Conservation (phyloP, 2,329 filamentous ascomycete species). For the Plenodomus biglobosus region DNA sequence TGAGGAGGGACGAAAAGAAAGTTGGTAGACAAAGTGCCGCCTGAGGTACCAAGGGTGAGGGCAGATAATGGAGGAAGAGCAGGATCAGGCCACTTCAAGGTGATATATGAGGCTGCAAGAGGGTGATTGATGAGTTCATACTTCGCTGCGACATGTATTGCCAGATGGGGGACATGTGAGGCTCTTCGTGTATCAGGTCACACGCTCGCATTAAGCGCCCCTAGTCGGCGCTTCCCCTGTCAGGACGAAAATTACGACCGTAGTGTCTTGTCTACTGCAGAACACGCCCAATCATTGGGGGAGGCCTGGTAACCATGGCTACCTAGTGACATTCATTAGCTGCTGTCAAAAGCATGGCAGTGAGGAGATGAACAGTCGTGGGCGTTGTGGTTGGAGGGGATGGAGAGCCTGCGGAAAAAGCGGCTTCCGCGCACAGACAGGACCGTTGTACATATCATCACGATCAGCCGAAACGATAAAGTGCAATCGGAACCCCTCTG, state of each 20-base stretch:
- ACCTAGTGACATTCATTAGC: neutral
- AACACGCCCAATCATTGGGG: neutral
- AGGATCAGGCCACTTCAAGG: constrained; percentile 37
- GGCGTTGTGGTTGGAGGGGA: neutral
- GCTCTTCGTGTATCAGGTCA: constrained; percentile 30
- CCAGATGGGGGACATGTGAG: constrained; percentile 29
- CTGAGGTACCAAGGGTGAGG: constrained; percentile 23
- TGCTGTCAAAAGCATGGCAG: neutral
- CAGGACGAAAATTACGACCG: neutral
- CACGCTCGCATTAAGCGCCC: constrained; percentile 25
- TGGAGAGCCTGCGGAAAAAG: neutral
- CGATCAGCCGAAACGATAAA: neutral
- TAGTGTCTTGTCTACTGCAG: neutral
- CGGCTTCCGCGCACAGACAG: neutral
- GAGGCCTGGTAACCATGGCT: neutral
- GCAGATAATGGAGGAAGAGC: constrained; percentile 22
- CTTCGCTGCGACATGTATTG: constrained; percentile 33
- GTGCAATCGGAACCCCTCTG: neutral
- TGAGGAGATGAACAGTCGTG: neutral
- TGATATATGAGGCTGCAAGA: constrained; percentile 33
- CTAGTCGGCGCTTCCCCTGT: constrained; percentile 13
- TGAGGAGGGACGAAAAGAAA: constrained; percentile 17
- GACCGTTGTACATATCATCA: neutral
- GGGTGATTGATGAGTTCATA: constrained; percentile 26
- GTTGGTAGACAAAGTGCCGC: constrained; percentile 11